A percentile compares a stretch with the other conserved stretches of the same genome.
These are phyloP conservation scores for Neurospora hispaniola DNA, from an alignment of 495 filamentous ascomycete species.

Conservation along the genomic window DNA sequence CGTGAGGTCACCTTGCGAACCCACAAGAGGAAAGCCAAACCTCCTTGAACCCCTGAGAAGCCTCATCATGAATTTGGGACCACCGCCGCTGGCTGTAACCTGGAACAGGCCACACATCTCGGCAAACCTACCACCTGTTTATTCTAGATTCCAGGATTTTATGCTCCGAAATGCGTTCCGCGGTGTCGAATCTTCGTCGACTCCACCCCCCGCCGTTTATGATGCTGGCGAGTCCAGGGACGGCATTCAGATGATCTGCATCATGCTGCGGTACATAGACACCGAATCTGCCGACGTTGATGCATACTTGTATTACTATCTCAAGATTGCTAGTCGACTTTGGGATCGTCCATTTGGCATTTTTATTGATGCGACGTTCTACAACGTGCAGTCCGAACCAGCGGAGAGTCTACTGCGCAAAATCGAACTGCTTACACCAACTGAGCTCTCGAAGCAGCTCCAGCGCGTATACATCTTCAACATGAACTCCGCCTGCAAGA, in stretches of 20 bases:
- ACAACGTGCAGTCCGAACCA: slow-evolving; percentile 48
- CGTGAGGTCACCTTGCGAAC: slow-evolving; percentile 39
- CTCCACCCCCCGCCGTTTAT: slow-evolving; percentile 47
- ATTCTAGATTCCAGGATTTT: slow-evolving; percentile 58
- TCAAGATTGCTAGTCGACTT: slow-evolving; percentile 56
- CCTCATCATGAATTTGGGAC: slow-evolving; percentile 51
- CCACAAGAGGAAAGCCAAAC: slow-evolving; percentile 32
- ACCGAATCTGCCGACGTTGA: slow-evolving; percentile 49
- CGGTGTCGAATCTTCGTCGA: slow-evolving; percentile 48
- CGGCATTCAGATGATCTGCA: slow-evolving; percentile 53
- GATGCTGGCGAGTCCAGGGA: slow-evolving; percentile 61
- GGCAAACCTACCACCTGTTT: slow-evolving; percentile 45
- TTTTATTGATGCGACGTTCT: slow-evolving; percentile 56
- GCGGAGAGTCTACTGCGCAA: slow-evolving; percentile 49
- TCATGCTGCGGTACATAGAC: slow-evolving; percentile 53
- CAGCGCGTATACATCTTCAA: slow-evolving; percentile 54
- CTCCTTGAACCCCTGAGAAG: slow-evolving; percentile 42
- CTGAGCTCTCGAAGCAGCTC: slow-evolving; percentile 45
- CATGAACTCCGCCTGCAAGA: slow-evolving; percentile 54
- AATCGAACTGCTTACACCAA: slow-evolving; percentile 46
- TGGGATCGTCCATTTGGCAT: slow-evolving; percentile 57
- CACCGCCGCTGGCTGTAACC: slow-evolving; percentile 51
- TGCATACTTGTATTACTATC: slow-evolving; percentile 50
- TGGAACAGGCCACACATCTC: slow-evolving; percentile 52
- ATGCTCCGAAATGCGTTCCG: slow-evolving; percentile 56